Evolutionary conservation across 2,329 filamentous ascomycete genomes (phyloP).

Genomic region (Stemphylium lycopersici): DNA sequence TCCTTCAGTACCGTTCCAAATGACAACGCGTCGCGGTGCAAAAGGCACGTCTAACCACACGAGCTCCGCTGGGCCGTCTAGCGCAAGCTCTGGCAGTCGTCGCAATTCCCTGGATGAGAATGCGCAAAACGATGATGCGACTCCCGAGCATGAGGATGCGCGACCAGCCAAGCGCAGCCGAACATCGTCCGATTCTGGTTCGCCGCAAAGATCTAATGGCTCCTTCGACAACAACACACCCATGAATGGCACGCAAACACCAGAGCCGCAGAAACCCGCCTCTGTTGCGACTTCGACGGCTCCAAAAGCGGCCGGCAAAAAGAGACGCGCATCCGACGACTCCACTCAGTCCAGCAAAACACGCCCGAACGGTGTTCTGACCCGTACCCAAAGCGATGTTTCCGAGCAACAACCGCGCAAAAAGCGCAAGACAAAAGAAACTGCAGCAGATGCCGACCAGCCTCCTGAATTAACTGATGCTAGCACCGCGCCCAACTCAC

Average conservation of each 20-base stretch:
- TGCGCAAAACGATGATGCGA: conserved; percentile 37
- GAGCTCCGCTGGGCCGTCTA: conserved; percentile 43
- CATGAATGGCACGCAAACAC: conserved; percentile 37
- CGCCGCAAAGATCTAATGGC: conserved; percentile 39
- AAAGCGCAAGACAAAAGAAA: conserved; percentile 42
- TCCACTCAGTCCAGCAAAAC: conserved; percentile 42
- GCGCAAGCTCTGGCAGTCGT: conserved; percentile 45
- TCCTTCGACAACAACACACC: conserved; percentile 38
- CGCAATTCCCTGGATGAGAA: conserved; percentile 48
- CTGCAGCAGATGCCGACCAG: conserved; percentile 37
- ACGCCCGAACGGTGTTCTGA: conserved; percentile 42
- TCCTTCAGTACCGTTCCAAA: conserved; percentile 56
- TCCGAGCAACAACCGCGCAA: conserved; percentile 46
- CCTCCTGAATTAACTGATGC: conserved; percentile 47
- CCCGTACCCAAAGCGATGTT: conserved; percentile 44
- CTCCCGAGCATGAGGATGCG: conserved; percentile 43
- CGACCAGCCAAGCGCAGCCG: conserved; percentile 47
- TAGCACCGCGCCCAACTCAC: conserved; percentile 44
- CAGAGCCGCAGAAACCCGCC: conserved; percentile 28
- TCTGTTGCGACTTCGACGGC: conserved; percentile 25
- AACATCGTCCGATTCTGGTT: conserved; percentile 47
- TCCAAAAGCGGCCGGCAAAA: conserved; percentile 36
- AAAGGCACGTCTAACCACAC: conserved; percentile 46
- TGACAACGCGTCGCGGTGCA: conserved; percentile 55
- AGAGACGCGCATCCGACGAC: conserved; percentile 43